phyloP scores from a whole-genome alignment of 768 basidiomycete species.

The Dioszegia crocea region DNA sequence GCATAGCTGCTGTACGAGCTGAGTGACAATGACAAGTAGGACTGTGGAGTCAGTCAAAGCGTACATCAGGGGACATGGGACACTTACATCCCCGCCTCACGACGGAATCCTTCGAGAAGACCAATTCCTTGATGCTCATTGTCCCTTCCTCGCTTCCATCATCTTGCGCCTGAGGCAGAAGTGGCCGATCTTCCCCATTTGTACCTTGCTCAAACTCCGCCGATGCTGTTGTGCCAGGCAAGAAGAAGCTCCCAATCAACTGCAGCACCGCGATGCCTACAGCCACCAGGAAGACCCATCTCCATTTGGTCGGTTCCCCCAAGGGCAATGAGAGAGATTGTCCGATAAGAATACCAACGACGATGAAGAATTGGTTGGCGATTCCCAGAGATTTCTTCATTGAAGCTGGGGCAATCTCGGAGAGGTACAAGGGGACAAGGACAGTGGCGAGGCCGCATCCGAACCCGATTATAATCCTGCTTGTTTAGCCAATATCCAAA shows the following conservation, averaged over 20 bases:
- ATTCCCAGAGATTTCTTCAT: constrained; percentile 55
- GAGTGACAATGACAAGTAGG: constrained; percentile 34
- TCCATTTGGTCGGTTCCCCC: constrained; percentile 30
- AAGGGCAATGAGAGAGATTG: constrained; percentile 40
- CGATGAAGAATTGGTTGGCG: constrained; percentile 45
- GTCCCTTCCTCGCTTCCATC: constrained; percentile 3
- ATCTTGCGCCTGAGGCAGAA: constrained; percentile 8
- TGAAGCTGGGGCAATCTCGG: constrained; percentile 72
- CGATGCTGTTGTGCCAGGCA: constrained; percentile 2
- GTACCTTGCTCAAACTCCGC: constrained; percentile 1
- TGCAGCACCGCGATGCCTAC: constrained; percentile 28
- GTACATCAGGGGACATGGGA: neutral
- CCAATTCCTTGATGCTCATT: constrained; percentile 24
- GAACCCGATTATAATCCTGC: constrained; percentile 40
- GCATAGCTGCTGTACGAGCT: constrained; percentile 39
- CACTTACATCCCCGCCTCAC: constrained; percentile 29
- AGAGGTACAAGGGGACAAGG: constrained; percentile 77
- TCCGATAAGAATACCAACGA: constrained; percentile 40
- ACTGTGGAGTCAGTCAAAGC: constrained; percentile 13
- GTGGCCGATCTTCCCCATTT: constrained; percentile 13
- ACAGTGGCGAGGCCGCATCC: constrained; percentile 49
- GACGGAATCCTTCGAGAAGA: constrained; percentile 21
- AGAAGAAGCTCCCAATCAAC: constrained; percentile 29
- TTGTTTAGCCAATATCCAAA: neutral
- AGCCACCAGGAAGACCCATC: constrained; percentile 36